Conservation (phyloP, 345 rosid genomes). For the Syzygium jambos region DNA sequence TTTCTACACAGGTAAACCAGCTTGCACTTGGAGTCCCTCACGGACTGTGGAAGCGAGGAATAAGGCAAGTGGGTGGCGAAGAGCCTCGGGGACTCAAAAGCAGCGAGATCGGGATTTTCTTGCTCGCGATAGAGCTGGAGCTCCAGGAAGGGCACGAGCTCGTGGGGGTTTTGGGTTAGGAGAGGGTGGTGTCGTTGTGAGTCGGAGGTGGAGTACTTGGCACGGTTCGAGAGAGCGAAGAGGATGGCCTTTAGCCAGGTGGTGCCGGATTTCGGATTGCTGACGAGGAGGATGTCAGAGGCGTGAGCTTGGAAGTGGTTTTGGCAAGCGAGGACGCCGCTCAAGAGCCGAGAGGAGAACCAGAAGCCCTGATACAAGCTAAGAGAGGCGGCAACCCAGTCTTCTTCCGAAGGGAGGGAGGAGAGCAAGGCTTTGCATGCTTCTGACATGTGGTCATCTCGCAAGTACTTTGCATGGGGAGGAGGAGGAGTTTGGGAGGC, state of each 20-base stretch:
- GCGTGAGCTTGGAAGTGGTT: background rate
- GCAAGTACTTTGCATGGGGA: background rate
- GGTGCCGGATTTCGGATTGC: background rate
- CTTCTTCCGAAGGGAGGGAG: background rate
- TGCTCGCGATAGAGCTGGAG: background rate
- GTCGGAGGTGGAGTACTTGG: background rate
- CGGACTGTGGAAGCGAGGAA: background rate
- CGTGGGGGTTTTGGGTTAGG: background rate
- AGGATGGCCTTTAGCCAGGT: background rate
- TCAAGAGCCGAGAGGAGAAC: background rate
- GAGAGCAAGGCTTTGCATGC: background rate
- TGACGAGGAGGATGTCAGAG: background rate
- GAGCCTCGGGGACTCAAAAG: background rate
- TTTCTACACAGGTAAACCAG: background rate
- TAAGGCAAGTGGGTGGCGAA: background rate
- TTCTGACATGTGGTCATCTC: background rate
- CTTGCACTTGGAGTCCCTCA: background rate
- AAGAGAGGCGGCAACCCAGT: background rate
- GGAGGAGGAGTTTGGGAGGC: background rate
- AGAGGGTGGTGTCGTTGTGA: background rate
- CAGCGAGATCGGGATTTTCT: background rate
- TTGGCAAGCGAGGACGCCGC: background rate
- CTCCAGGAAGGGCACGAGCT: background rate
- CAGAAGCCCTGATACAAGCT: background rate
- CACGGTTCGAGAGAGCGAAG: background rate